These are phyloP conservation scores for Heritiera fomes DNA, from an alignment of 345 rosid genomes.

Conservation along the genomic window DNA sequence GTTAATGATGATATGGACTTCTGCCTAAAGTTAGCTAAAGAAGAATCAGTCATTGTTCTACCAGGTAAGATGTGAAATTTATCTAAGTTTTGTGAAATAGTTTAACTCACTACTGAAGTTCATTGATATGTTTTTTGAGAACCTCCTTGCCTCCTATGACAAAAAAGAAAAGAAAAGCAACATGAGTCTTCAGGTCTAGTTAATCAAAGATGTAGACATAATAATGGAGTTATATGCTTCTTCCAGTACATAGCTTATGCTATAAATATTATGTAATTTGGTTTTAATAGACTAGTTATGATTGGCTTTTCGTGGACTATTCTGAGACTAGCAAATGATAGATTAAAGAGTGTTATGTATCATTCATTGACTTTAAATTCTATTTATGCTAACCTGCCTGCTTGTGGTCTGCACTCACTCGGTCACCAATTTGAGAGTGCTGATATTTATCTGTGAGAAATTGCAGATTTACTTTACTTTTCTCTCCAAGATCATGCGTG, in stretches of 20 bases:
- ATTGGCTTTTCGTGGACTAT: not conserved
- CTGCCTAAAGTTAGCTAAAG: constrained; percentile 43
- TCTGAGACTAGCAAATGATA: not conserved
- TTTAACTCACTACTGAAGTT: too few species aligned
- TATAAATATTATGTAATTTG: not conserved
- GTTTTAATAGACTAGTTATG: not conserved
- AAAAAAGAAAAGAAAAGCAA: not conserved
- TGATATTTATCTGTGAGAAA: not conserved
- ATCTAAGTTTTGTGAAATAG: too few species aligned
- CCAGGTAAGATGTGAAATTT: constrained; percentile 29
- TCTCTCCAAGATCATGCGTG: not conserved
- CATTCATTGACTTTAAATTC: not conserved
- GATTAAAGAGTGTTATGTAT: not conserved
- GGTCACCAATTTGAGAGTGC: not conserved
- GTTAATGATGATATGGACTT: constrained; percentile 43
- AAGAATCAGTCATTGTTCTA: constrained; percentile 37
- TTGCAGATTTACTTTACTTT: not conserved
- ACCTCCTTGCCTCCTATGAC: not conserved
- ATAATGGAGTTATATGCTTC: not conserved
- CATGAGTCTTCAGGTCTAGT: not conserved
- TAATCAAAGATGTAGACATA: not conserved
- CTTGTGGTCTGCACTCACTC: not conserved
- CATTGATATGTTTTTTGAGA: not conserved
- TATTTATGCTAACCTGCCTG: too few species aligned
- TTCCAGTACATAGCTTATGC: not conserved